A percentile compares a stretch with the other conserved stretches of the same genome.
These are phyloP conservation scores for Clitopilus hobsonii DNA, from an alignment of 768 basidiomycete genomes.

Conservation along the genomic window DNA sequence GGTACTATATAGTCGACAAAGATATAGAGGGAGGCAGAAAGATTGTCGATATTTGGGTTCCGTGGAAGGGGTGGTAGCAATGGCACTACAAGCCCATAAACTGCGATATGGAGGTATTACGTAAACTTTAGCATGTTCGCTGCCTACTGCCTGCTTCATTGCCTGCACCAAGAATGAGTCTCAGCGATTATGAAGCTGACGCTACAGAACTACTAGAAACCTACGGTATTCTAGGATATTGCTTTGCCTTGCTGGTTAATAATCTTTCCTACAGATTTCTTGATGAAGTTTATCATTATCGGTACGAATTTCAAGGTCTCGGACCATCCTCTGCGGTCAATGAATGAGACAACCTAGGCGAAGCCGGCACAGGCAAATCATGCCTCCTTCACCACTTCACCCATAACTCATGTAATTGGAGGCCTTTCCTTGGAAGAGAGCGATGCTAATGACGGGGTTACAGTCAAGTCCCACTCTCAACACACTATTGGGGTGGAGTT, in stretches of 20 bases:
- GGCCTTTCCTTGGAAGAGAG: not conserved
- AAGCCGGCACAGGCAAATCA: slow-evolving; percentile 96
- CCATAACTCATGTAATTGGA: slow-evolving; percentile 75
- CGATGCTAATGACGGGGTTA: slow-evolving; percentile 1
- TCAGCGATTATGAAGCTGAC: slow-evolving; percentile 69
- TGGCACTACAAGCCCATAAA: slow-evolving; percentile 6
- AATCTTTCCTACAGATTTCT: slow-evolving; percentile 65
- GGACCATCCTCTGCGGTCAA: not conserved
- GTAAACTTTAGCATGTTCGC: not conserved
- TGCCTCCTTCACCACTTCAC: slow-evolving; percentile 96
- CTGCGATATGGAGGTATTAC: slow-evolving; percentile 1
- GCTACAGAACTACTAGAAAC: slow-evolving; percentile 93
- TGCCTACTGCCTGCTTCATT: slow-evolving; percentile 14
- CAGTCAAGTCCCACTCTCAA: slow-evolving; percentile 94
- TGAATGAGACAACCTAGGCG: slow-evolving; percentile 48
- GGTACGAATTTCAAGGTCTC: slow-evolving; percentile 39
- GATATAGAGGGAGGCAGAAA: slow-evolving; percentile 40
- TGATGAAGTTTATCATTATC: slow-evolving; percentile 98
- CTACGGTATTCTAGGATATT: slow-evolving; percentile 59
- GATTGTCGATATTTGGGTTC: slow-evolving; percentile 81
- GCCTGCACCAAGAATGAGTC: slow-evolving; percentile 37
- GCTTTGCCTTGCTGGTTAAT: slow-evolving; percentile 3
- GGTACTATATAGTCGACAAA: slow-evolving; percentile 81
- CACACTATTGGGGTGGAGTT: slow-evolving; percentile 99
- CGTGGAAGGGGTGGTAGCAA: slow-evolving; percentile 93